Conservation (phyloP, 2,329 filamentous ascomycete species). For the Claviceps citrina region DNA sequence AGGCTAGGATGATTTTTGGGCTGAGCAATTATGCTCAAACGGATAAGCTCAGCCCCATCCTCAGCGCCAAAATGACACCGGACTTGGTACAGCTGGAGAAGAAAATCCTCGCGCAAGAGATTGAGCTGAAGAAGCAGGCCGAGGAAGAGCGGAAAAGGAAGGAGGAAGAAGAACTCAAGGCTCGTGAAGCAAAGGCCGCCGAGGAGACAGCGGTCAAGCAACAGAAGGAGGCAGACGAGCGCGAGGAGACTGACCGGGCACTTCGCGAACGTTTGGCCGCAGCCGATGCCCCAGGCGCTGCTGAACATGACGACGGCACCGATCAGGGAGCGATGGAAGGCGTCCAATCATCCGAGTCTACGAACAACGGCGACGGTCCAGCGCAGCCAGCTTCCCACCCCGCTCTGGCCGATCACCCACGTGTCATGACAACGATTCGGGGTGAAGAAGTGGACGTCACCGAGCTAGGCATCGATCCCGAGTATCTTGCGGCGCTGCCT, state of each 20-base stretch:
- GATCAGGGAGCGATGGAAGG: slow-evolving; percentile 55
- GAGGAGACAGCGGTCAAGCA: slow-evolving; percentile 51
- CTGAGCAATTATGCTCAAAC: slow-evolving; percentile 47
- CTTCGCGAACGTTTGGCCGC: slow-evolving; percentile 30
- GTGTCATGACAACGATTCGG: slow-evolving; percentile 69
- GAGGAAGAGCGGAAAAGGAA: slow-evolving; percentile 46
- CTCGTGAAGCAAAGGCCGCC: slow-evolving; percentile 56
- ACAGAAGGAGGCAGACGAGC: slow-evolving; percentile 56
- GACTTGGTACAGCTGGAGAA: slow-evolving; percentile 72
- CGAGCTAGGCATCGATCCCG: slow-evolving; percentile 80
- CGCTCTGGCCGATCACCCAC: slow-evolving; percentile 18
- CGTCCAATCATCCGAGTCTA: slow-evolving; percentile 40
- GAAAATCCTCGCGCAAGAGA: slow-evolving; percentile 46
- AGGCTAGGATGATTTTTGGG: slow-evolving; percentile 75
- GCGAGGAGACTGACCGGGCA: slow-evolving; percentile 30
- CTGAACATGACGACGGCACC: slow-evolving; percentile 3
- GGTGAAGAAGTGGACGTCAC: slow-evolving; percentile 88
- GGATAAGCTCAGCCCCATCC: slow-evolving; percentile 48
- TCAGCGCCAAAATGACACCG: slow-evolving; percentile 63
- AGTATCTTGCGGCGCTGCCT: slow-evolving; percentile 91
- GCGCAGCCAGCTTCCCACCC: slow-evolving; percentile 11
- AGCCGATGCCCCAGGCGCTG: slow-evolving; percentile 36
- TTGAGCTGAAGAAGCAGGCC: slow-evolving; percentile 31
- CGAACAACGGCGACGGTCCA: slow-evolving; percentile 16
- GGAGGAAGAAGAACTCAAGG: slow-evolving; percentile 49